Conservation (phyloP, 768 basidiomycete species). For the Kwoniella sp. region DNA sequence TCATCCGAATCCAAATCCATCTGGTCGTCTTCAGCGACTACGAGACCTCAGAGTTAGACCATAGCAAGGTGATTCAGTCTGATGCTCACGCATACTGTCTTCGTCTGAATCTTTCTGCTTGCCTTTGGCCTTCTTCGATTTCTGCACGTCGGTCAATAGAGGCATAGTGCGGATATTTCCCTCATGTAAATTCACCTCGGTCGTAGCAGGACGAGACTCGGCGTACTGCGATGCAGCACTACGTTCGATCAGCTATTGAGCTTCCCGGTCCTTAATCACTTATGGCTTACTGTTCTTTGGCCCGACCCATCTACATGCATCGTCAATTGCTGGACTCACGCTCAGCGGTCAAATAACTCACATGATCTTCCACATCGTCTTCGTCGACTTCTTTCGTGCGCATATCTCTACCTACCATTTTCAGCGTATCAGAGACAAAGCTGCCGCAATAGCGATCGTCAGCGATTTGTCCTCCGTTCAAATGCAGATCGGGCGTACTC, state of each 20-base stretch:
- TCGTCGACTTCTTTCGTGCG: slow-evolving; percentile 43
- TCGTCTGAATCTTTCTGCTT: slow-evolving; percentile 34
- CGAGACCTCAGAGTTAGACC: slow-evolving; percentile 50
- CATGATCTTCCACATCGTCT: slow-evolving; percentile 50
- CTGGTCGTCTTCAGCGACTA: slow-evolving; percentile 67
- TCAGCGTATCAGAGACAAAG: slow-evolving; percentile 51
- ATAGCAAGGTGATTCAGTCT: too few species aligned
- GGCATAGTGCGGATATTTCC: background rate
- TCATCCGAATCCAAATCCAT: slow-evolving; percentile 56
- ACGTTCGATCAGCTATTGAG: background rate
- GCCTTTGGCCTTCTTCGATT: slow-evolving; percentile 26
- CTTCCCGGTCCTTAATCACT: background rate
- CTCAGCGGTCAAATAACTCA: slow-evolving; percentile 19
- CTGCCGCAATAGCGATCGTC: slow-evolving; percentile 26
- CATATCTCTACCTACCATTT: slow-evolving; percentile 38
- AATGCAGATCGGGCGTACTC: slow-evolving; percentile 55
- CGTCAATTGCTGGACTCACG: slow-evolving; percentile 3
- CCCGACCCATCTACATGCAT: slow-evolving; percentile 42
- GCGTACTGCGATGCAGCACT: slow-evolving; percentile 32
- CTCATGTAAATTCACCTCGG: slow-evolving; percentile 18
- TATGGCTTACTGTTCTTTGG: slow-evolving; percentile 44
- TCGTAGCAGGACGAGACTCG: slow-evolving; percentile 51
- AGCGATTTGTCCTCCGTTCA: background rate
- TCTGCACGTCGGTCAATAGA: background rate
- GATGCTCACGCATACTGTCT: slow-evolving; percentile 49